phyloP scores from a whole-genome alignment of 306 rosid genomes.

The Citrullus amarus region DNA sequence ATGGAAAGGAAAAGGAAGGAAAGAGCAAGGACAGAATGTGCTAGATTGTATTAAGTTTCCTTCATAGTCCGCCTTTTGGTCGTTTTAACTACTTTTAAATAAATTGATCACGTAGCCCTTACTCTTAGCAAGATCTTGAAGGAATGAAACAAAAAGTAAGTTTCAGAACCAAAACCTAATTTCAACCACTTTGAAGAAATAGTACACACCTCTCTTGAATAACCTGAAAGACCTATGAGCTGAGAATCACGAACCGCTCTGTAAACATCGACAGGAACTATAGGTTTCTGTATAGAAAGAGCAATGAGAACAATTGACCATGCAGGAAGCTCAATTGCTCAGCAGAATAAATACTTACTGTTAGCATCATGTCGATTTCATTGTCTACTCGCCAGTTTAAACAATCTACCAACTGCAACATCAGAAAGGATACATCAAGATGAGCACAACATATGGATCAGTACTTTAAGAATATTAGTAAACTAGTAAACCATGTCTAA shows the following conservation, averaged over 20 bases:
- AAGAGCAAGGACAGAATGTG: not conserved
- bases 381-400: conserved; percentile 82
- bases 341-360: conserved; percentile 33
- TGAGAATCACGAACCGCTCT: conserved; percentile 80
- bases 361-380: conserved; percentile 76
- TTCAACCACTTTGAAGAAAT: not conserved
- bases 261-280: conserved; percentile 61
- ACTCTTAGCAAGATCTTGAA: not conserved
- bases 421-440: not conserved
- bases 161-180: not conserved
- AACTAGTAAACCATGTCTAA: conserved; percentile 12
- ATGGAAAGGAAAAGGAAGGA: conserved; percentile 11
- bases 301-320: not conserved
- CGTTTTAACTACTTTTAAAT: not conserved
- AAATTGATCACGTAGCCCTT: not conserved
- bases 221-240: conserved; percentile 87
- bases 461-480: not conserved
- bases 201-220: conserved; percentile 74
- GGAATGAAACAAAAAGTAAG: not conserved
- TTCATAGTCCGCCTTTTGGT: not conserved
- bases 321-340: not conserved
- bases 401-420: conserved; percentile 61
- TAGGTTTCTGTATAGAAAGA: conserved; percentile 66
- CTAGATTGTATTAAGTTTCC: not conserved
- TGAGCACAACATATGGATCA: not conserved